Evolutionary conservation across 345 rosid genomes (phyloP), one percentile per base, ranked within the genome.

Genomic region (Syzygium aromaticum): DNA sequence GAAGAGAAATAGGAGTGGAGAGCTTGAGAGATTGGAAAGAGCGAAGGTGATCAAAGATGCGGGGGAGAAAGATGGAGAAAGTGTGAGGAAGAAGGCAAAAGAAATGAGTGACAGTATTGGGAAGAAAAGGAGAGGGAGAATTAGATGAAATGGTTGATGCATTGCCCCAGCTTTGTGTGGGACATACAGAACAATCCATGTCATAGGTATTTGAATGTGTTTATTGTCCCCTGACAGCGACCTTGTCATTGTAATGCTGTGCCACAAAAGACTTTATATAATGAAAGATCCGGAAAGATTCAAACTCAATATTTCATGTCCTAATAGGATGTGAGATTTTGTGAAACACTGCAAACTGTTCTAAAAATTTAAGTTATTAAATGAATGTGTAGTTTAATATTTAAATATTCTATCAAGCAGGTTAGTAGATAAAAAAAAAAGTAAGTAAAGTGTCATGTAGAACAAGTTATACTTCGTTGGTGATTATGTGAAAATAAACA

Each of bases 11-110:
- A 52, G 22, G 33, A 85, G 84, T 27, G 88, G 86, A 52, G 77
- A 52, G 59, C 46, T 85, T 19, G 85, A 89, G 33, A 82, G 88
- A 51, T 85, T 87, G 38, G 92, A 89, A 86, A 87, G 87, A 11
- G 89, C 84, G 28, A 87, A 80, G 52, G 90, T 84, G 30, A 78
- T 88, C 59, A 83, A 61, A 21, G 54, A 86, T 17, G 88, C 87
- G 57, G 77, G 14, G 63, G 85, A 85, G 61, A 82, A 84, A 51
- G 52, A 57, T 11, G 89, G 89, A 21, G 80, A 54, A 23, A 40
- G 59, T 11, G 85, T 85, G 77, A 88, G 87, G 85, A 78, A 51
- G 67, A 85, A 54, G 84, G 87, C 86, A 25, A 56, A 57, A 46
- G 89, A 88, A 56, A 54, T 88, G 82, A 85, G 89, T 7, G 86